Evolutionary conservation across 2,329 filamentous ascomycete species (phyloP).

Genomic region (Neofusicoccum kwambonambiense): DNA sequence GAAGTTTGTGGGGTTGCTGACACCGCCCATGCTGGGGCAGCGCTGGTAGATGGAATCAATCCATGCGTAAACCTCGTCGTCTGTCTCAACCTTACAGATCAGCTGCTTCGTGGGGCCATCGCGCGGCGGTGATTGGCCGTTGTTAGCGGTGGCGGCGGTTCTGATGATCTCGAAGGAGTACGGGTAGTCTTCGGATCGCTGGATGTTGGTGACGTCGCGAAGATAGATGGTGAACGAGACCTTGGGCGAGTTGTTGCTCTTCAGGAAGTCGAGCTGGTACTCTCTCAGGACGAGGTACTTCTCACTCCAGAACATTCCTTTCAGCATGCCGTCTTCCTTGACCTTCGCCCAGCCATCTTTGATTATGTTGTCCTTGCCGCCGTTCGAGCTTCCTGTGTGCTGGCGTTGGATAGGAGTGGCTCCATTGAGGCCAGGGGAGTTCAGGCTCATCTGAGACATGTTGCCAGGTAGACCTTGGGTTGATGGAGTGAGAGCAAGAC

Average conservation of each 20-base stretch:
- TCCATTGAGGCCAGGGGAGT: conserved; percentile 53
- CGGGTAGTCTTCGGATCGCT: conserved; percentile 84
- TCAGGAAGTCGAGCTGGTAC: conserved; percentile 91
- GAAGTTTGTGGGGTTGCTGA: conserved; percentile 98
- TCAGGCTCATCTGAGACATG: conserved; percentile 74
- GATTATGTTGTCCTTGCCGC: conserved; percentile 40
- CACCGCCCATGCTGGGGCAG: conserved; percentile 95
- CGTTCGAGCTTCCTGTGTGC: conserved; percentile 42
- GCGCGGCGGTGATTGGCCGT: conserved; percentile 66
- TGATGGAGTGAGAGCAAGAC: conserved; percentile 75
- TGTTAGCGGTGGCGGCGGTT: conserved; percentile 58
- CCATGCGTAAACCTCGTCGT: conserved; percentile 98
- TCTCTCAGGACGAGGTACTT: conserved; percentile 90
- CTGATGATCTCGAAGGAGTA: conserved; percentile 94
- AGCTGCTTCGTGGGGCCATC: conserved; percentile 80
- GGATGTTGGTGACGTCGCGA: conserved; percentile 84
- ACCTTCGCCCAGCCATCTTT: conserved; percentile 75
- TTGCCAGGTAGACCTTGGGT: conserved; percentile 69
- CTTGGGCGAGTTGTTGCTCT: conserved; percentile 78
- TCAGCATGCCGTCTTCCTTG: conserved; percentile 88
- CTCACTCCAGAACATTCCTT: conserved; percentile 80
- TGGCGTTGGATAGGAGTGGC: conserved; percentile 36
- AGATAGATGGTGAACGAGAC: conserved; percentile 81
- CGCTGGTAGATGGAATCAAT: conserved; percentile 97
- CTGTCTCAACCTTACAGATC: conserved; percentile 89